Base-by-base conservation (phyloP, 129 eudicot species). In the Tagetes erecta region DNA sequence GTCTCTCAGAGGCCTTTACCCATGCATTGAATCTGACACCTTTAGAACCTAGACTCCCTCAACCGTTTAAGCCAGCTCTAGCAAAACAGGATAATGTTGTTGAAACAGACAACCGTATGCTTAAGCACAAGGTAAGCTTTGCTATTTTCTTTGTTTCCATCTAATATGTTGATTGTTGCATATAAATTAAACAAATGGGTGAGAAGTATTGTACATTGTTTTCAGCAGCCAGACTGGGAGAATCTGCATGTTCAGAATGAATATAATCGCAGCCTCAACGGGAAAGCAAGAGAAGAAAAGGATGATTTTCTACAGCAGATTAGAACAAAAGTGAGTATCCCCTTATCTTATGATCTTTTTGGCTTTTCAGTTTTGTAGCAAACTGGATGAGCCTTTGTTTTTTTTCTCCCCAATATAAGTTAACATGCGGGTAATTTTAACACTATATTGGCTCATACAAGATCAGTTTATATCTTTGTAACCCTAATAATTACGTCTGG, bases 281-380 rank as follows among this genome's bases (percentile, higher is more conserved):
- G 78, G 62, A 87, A 75, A 67, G 74, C 10, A 52, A 64, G 49
- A 27, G 87, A 85, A 9, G 93, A 88, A 71, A 84, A 84, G 63
- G 96, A 77, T 30, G 97, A 95, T 53, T 95, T 95, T 73, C 83
- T 95, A 56, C 94, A 91, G 75, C 99, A 95, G 83, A 95, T 95
- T 80, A 87, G 99, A 81, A 73, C 92, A 72, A 95, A 85, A 83
- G 99, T 91, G 72, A 86, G 97, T 80, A 10, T 55, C 68, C 46
- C 9, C 64, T 62, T 47, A 38, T 38, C 41, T 9, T 49, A 63
- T 63, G n/a, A 40, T 5, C 76, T 64, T 51, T 55, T 55, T 71
- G 66, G 76, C 55, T 71, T 50, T 68, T 52, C 20, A 8, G 11
- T 71, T 52, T 10, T 38, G 38, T 52, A 53, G 37, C 64, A 52